These are phyloP conservation scores for Alternaria sp. DNA, from an alignment of 2,329 filamentous ascomycete species.

Conservation along the genomic window DNA sequence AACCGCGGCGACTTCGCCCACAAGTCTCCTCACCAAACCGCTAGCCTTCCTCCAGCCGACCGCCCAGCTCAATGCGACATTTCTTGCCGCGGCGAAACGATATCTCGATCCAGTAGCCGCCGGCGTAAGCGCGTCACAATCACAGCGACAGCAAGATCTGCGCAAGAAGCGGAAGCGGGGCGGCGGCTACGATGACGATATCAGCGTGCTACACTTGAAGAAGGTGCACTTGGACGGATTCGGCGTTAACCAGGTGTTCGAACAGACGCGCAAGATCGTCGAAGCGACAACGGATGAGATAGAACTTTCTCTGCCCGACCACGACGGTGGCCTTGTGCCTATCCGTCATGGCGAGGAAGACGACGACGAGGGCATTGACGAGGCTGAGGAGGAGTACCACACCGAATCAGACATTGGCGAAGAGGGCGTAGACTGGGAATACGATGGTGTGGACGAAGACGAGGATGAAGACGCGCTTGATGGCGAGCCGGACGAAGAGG, in stretches of 20 bases:
- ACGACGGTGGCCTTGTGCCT: constrained; percentile 26
- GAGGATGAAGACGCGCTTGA: constrained; percentile 35
- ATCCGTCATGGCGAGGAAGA: constrained; percentile 31
- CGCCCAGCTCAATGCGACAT: constrained; percentile 68
- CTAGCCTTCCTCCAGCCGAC: constrained; percentile 80
- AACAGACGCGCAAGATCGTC: constrained; percentile 87
- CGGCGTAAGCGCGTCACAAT: constrained; percentile 75
- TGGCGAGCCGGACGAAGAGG: constrained; percentile 40
- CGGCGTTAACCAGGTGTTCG: constrained; percentile 87
- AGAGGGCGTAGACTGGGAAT: constrained; percentile 45
- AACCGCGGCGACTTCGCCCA: constrained; percentile 57
- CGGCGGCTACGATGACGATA: constrained; percentile 55
- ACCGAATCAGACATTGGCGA: constrained; percentile 38
- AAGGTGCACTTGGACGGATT: constrained; percentile 89
- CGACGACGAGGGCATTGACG: constrained; percentile 44
- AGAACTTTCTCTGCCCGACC: constrained; percentile 54
- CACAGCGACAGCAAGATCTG: constrained; percentile 68
- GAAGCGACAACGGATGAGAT: constrained; percentile 65
- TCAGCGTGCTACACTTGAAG: constrained; percentile 72
- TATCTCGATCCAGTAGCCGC: constrained; percentile 80
- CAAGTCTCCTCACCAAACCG: constrained; percentile 67
- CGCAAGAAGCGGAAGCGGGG: constrained; percentile 80
- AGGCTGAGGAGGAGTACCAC: constrained; percentile 35
- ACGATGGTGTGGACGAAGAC: constrained; percentile 41
- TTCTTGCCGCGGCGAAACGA: constrained; percentile 77